Base-by-base conservation (phyloP, 345 rosid species). In the Eucalyptus tenuipes region DNA sequence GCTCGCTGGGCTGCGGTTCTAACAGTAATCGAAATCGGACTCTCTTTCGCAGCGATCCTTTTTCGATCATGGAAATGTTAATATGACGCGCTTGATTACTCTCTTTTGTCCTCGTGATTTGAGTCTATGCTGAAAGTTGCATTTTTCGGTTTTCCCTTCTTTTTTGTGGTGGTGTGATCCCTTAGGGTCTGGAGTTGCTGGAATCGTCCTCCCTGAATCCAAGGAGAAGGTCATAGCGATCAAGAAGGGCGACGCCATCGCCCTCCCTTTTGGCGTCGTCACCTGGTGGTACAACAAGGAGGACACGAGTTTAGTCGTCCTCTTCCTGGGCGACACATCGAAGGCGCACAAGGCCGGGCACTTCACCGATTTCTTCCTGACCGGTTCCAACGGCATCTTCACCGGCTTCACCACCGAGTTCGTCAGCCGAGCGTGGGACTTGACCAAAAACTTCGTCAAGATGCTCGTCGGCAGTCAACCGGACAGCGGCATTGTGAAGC, bases 231-330 rank as follows among this genome's bases (percentile, higher is more conserved):
- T 96, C 86, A 88, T 98, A 37, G 94, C 94, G 18, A 94, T 98
- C 85, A 96, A 93, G 93, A 93, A 93, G 92, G 99, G 99, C 4
- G 99, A 98, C 71, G 94, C 98, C 10, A 95, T 96, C 88, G 99
- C 99, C 64, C 91, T 96, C 84, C 98, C 99, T 7, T 98, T 98
- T 27, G 99, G 99, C 52, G 97, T 94, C 7, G 96, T 95, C 13
- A 94, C 98, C 75, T 98, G 99, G 99, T 97, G 97, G 96, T 95
- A 94, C 86, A 97, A 94, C 92, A 94, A 93, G 27, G 97, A 94
- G 22, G 99, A 96, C 92, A 94, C 96, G 37, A 96, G 94, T 66
- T 91, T 97, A 24, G 95, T 95, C 24, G 92, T 96, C 48, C 97
- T 97, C 50, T 95, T 97, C 89, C 91, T 96, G 86, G 99, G 99